Base-by-base conservation (phyloP, 192 early-diverging fungal species). In the Entomortierella beljakovae region DNA sequence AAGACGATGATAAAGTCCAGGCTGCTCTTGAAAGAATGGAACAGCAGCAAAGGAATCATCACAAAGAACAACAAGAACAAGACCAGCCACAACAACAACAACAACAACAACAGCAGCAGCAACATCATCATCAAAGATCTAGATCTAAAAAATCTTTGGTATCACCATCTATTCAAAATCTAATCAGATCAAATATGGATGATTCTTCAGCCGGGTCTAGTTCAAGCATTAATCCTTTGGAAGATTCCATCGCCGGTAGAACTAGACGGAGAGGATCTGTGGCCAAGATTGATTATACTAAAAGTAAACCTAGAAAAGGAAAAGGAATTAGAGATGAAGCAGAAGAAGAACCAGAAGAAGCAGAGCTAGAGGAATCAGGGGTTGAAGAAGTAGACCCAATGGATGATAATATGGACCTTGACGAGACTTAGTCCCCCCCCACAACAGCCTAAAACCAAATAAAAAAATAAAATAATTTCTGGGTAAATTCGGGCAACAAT, bases 1-100 rank as follows among this genome's bases (percentile, higher is more conserved):
- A 43, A 22, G 71, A 72, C 16, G 70, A 72, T 37, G 42, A 72
- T 10, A 26, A 32, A 1, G 56, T 72, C 6, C 57, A 60, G n/a
- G n/a, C n/a, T n/a, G n/a, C n/a, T n/a, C n/a, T n/a, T n/a, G n/a
- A 49, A 46, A 46, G 43, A 46, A 20, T 11, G 5, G 11, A 20
- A 46, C 15, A 16, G 6, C 15, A 2, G 11, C 20, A 16, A 20
- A 46, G 15, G 43, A 46, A 46, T n/a, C n/a, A n/a, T n/a, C n/a
- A n/a, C n/a, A n/a, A n/a, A n/a, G n/a, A n/a, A n/a, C n/a, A n/a
- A n/a, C 37, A 38, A 13, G 37, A 13, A 38, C 37, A 38, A 13
- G 37, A 20, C 15, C 43, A 46, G 43, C 6, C 3, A 20, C 43
- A 46, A 46, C 6, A 20, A 20, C 43, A 16, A 2, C 43, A 11